These are phyloP conservation scores for Umbelopsis ramanniana DNA, from an alignment of 192 early-diverging fungal species.

Conservation along the genomic window DNA sequence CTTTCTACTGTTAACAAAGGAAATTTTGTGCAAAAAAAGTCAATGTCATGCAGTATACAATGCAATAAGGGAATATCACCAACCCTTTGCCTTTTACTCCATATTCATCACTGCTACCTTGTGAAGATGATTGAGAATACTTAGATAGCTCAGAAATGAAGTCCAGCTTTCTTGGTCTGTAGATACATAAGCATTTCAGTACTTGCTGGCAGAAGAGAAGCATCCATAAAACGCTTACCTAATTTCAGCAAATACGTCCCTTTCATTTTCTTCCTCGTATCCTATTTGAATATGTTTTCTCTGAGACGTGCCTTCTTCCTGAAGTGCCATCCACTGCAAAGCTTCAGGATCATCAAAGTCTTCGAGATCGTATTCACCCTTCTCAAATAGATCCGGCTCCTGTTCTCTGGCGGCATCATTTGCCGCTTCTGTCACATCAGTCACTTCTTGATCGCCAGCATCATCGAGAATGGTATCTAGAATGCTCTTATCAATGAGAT, in stretches of 20 bases:
- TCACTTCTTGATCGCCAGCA: neutral
- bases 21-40: too few relatives aligned
- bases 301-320: neutral
- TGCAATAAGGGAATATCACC: neutral
- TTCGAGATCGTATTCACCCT: slow-evolving; percentile 2
- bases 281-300: slow-evolving; percentile 3
- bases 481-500: neutral
- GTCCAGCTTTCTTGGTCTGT: neutral
- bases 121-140: neutral
- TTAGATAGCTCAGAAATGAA: neutral
- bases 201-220: neutral
- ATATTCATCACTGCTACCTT: neutral
- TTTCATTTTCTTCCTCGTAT: neutral
- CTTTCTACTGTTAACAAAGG: too few relatives aligned
- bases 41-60: too few relatives aligned
- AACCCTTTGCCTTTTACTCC: neutral
- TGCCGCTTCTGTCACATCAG: neutral
- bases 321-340: slow-evolving; percentile 22
- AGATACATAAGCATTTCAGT: neutral
- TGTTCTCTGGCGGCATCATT: neutral
- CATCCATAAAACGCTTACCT: neutral
- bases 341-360: slow-evolving; percentile 24
- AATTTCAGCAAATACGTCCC: neutral
- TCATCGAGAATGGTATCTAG: neutral
- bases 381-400: neutral